Percentiles rank a stretch among this genome's conserved stretches.
Conservation (phyloP, 139 green algal species). For the Chlamydomonas incerta region DNA sequence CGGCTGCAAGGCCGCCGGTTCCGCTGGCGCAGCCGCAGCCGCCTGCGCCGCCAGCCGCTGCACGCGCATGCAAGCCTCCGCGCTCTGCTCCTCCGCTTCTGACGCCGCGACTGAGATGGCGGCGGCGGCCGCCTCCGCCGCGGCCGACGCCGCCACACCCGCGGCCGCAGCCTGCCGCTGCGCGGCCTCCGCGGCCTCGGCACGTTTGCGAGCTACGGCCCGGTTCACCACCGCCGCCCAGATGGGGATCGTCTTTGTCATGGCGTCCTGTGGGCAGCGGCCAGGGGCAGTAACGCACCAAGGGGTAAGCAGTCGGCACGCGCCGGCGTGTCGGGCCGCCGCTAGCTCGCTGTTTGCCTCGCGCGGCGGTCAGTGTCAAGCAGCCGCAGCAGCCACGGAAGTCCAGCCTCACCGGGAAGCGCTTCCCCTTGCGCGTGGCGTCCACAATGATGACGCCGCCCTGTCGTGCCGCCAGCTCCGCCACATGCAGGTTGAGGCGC, state of each 20-base stretch:
- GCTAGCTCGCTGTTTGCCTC: too few relatives aligned
- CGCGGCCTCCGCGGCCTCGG: background rate
- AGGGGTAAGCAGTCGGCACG: too few relatives aligned
- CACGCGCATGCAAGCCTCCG: background rate
- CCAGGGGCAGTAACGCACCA: too few relatives aligned
- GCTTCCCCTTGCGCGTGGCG: constrained; percentile 90
- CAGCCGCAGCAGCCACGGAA: too few relatives aligned
- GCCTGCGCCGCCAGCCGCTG: too few relatives aligned
- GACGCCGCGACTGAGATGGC: too few relatives aligned
- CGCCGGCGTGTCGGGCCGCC: too few relatives aligned
- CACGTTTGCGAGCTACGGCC: constrained; percentile 61
- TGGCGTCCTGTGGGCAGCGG: constrained; percentile 75
- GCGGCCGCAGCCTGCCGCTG: background rate
- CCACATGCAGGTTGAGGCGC: constrained; percentile 91
- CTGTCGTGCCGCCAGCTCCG: constrained; percentile 55
- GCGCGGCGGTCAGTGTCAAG: too few relatives aligned
- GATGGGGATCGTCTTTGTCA: constrained; percentile 96
- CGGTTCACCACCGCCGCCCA: constrained; percentile 92
- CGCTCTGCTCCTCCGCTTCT: background rate
- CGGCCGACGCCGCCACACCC: background rate
- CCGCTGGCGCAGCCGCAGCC: too few relatives aligned
- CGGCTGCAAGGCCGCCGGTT: too few relatives aligned
- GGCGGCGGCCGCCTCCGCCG: background rate
- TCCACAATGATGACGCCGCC: constrained; percentile 91
- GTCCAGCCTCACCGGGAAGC: constrained; percentile 86